Evolutionary conservation across 257 asterid species (phyloP).

Genomic region (Nicotiana sylvestris): DNA sequence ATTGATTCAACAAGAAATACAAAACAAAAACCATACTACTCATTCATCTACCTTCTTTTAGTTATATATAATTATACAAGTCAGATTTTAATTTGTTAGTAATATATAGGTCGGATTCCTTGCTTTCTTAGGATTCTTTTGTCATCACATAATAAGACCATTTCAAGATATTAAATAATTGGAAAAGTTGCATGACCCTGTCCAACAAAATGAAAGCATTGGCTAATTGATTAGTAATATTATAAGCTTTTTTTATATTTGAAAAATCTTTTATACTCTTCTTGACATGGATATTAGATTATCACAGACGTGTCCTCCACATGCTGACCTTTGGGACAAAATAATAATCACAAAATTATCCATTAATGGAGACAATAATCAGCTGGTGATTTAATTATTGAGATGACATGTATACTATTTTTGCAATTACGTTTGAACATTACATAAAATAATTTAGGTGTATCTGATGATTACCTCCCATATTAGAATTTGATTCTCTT

Average conservation of each 20-base stretch:
- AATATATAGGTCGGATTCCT: background rate
- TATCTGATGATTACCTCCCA: too few relatives aligned
- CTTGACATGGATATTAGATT: background rate
- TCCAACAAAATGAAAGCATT: background rate
- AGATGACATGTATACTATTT: background rate
- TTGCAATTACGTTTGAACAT: background rate
- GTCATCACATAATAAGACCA: conserved; percentile 1
- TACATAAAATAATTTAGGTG: too few relatives aligned
- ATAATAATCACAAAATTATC: background rate
- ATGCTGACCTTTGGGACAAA: conserved; percentile 7
- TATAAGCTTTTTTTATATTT: background rate
- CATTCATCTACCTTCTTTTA: background rate
- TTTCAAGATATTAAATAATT: background rate
- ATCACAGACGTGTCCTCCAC: conserved; percentile 10
- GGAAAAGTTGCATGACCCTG: background rate
- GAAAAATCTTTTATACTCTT: background rate
- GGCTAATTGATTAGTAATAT: background rate
- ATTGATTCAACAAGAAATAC: background rate
- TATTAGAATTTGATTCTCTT: too few relatives aligned
- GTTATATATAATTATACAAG: background rate
- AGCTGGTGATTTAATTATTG: background rate
- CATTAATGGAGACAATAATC: background rate
- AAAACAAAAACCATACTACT: background rate
- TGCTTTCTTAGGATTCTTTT: background rate
- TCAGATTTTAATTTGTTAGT: background rate